These are phyloP conservation scores for Trichoderma polysporum DNA, from an alignment of 2,329 filamentous ascomycete genomes.

Conservation along the genomic window DNA sequence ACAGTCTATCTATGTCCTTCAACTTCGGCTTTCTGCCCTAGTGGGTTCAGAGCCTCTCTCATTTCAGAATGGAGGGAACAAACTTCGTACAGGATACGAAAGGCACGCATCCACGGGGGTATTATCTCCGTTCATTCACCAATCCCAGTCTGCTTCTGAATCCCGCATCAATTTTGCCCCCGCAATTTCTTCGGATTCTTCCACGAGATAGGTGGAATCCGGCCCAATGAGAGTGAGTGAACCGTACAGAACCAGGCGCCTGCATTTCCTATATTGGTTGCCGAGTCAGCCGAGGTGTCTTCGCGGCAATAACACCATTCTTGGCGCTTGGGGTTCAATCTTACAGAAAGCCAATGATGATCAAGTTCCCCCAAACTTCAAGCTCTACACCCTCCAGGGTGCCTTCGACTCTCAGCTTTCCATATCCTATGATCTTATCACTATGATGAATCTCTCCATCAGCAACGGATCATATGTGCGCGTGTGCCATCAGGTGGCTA, in stretches of 20 bases:
- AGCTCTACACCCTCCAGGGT: constrained; percentile 44
- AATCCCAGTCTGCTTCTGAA: constrained; percentile 43
- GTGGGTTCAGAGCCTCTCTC: neutral
- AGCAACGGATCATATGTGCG: neutral
- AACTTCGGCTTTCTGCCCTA: neutral
- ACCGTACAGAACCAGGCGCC: constrained; percentile 45
- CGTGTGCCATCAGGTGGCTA: constrained; percentile 6
- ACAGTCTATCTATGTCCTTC: neutral
- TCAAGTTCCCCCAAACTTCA: constrained; percentile 49
- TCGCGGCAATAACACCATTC: neutral
- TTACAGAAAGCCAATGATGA: constrained; percentile 46
- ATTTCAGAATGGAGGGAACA: neutral
- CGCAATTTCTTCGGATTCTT: constrained; percentile 44
- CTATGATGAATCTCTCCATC: constrained; percentile 27
- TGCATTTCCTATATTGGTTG: constrained; percentile 39
- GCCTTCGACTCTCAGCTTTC: constrained; percentile 46
- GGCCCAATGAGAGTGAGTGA: constrained; percentile 48
- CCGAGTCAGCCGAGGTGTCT: neutral
- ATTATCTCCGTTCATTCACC: constrained; percentile 22
- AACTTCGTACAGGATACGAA: neutral
- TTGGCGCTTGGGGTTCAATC: constrained; percentile 21
- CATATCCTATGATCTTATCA: constrained; percentile 48
- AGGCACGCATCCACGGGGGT: neutral
- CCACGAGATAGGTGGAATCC: constrained; percentile 44
- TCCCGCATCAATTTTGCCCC: constrained; percentile 45